Base-by-base conservation (phyloP, 345 rosid genomes). In the Pelargonium nanum region DNA sequence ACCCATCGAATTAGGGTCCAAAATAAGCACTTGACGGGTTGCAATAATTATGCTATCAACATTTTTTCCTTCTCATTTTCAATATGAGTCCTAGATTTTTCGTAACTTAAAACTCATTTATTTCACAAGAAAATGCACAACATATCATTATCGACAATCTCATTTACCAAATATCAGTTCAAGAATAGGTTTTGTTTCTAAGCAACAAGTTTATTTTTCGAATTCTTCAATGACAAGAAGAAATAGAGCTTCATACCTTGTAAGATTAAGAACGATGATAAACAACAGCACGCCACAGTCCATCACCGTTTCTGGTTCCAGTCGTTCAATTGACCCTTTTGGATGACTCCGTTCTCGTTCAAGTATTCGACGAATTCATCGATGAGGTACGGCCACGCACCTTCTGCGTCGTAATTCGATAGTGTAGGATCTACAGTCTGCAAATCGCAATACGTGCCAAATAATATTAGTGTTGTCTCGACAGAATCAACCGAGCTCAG, bases 301-400 rank as follows among this genome's bases (percentile, higher is more conserved):
- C 57, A 19, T 69, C 69, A 71, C 60, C 59, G 48, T 56, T 71
- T 56, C 22, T 32, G 66, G 72, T 66, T 72, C 53, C 60, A 54
- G 28, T 66, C 76, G 9, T 53, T 34, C 17, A 57, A 22, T 67
- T 72, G 62, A 48, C 26, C 68, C 70, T 61, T 80, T 58, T 72
- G 78, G 50, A 75, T 62, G 44, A 86, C 71, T 62, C 68, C 72
- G 64, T 80, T 88, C 75, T 91, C 97, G 32, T 73, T 58, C 84
- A 87, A 70, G 78, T 87, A 89, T 62, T 93, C 99, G n/a, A 84
- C 97, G 20, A 93, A 93, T 70, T 93, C 99, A 66, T 93, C 99
- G 5, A 87, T 87, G 54, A 93, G 94, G 74, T 89, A 89, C 0
- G 99, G 97, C 99, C 99, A 93, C 16, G 96, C 99, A 62, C 97